A percentile compares a stretch with the other conserved stretches of the same genome.
Conservation (phyloP, 2,329 filamentous ascomycete species). For the Fusarium tuaranense region DNA sequence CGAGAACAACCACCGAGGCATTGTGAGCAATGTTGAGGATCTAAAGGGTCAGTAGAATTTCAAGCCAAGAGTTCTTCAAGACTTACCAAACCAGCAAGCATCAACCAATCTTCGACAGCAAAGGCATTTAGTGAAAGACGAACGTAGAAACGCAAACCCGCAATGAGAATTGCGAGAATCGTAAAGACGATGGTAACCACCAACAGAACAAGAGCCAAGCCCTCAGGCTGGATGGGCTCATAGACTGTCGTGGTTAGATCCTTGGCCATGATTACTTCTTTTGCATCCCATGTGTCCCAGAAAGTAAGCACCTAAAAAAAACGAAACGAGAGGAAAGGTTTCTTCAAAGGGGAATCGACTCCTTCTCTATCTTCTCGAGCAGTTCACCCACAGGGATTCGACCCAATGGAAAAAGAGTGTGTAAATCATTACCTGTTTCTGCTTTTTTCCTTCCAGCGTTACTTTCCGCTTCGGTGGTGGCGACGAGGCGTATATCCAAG, state of each 20-base stretch:
- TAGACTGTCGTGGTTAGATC: slow-evolving; percentile 26
- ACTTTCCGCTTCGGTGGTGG: background rate
- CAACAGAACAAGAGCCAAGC: slow-evolving; percentile 22
- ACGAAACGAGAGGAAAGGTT: background rate
- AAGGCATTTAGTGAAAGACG: background rate
- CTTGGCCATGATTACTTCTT: slow-evolving; percentile 21
- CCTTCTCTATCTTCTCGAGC: background rate
- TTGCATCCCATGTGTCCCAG: background rate
- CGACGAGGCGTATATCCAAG: background rate
- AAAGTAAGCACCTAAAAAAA: background rate
- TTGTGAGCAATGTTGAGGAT: slow-evolving; percentile 30
- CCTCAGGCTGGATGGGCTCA: slow-evolving; percentile 31
- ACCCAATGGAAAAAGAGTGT: background rate
- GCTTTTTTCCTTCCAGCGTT: background rate
- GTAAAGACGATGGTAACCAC: slow-evolving; percentile 26
- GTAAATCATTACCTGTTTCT: slow-evolving; percentile 2
- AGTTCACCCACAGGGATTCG: background rate
- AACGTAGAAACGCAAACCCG: background rate
- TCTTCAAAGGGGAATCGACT: background rate
- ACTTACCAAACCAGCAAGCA: background rate
- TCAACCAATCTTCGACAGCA: background rate
- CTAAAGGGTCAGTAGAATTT: slow-evolving; percentile 12
- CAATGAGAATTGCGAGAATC: slow-evolving; percentile 17
- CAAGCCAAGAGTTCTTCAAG: no score
- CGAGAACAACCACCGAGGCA: slow-evolving; percentile 19